phyloP scores from a whole-genome alignment of 805 yeast genomes.

The Cyberlindnera galapagoensis region DNA sequence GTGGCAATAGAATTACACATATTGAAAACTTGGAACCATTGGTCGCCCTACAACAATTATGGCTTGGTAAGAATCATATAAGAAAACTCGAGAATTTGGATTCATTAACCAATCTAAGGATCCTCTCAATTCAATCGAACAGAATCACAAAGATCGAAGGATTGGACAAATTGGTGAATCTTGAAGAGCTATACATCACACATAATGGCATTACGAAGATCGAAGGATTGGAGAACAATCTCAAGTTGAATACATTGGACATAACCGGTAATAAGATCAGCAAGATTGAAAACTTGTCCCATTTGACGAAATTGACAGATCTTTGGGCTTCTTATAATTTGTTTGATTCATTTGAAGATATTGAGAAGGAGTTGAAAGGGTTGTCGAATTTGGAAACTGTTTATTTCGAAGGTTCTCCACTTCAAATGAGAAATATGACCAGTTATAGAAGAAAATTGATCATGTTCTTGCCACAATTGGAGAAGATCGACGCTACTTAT shows the following conservation, averaged over 20 bases:
- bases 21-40: constrained; percentile 55
- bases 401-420: constrained; percentile 89
- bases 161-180: constrained; percentile 57
- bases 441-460: constrained; percentile 80
- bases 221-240: constrained; percentile 70
- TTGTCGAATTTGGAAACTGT: constrained; percentile 74
- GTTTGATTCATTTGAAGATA: constrained; percentile 59
- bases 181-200: constrained; percentile 84
- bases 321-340: constrained; percentile 87
- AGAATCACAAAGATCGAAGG: constrained; percentile 75
- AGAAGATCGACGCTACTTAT: constrained; percentile 90
- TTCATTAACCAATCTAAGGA: constrained; percentile 52
- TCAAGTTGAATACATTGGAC: constrained; percentile 67
- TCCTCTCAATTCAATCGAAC: constrained; percentile 86
- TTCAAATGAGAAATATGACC: constrained; percentile 66
- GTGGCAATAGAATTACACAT: constrained; percentile 70
- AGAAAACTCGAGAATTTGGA: constrained; percentile 55
- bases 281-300: constrained; percentile 56
- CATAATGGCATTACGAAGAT: constrained; percentile 73
- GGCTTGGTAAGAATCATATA: constrained; percentile 90
- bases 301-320: constrained; percentile 72
- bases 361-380: constrained; percentile 57
- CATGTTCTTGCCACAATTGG: constrained; percentile 59
- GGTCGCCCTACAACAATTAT: constrained; percentile 59
- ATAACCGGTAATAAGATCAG: constrained; percentile 68